Evolutionary conservation across 2,329 filamentous ascomycete genomes (phyloP), one percentile per base, ranked within the genome.

Genomic region (Purpureocillium lavendulum): DNA sequence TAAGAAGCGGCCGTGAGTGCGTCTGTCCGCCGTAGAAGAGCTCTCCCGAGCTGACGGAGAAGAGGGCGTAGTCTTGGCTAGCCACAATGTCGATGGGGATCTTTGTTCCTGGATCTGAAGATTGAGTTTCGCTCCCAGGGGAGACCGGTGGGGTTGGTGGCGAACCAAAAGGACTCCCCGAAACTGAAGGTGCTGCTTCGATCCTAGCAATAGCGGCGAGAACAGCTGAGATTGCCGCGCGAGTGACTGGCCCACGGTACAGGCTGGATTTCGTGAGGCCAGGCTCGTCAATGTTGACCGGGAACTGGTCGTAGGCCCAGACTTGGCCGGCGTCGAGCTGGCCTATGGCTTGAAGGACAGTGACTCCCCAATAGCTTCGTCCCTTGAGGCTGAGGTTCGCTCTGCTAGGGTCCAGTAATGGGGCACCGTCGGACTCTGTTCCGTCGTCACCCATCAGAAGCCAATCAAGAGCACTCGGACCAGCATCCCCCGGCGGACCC

Each of bases 271-370:
- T 67, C 24, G 61, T 67, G 26, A 65, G 43, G 14, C 51, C 48
- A 5, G 52, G 46, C 26, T 62, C 58, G 43, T 66, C 61, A 38
- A 67, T 65, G 48, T 65, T 47, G 40, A 66, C 48, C 6, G 53
- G 45, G 43, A 66, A 66, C 41, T 66, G 63, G 30, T 67, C 61
- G 41, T 59, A 67, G 1, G 62, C 62, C 63, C 64, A 67, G 7
- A 67, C 60, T 1, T 62, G 64, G 7, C 64, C 64, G n/a, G 60
- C 61, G 38, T 67, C 64, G 39, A 66, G 60, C 33, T 64, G 52
- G 38, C 59, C 61, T 14, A 60, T 60, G 9, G 64, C 63, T 44
- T 66, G 56, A 7, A 59, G 47, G 14, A 65, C 56, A 3, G 64
- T 65, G 9, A 66, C 54, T 5, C 59, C 63, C 63, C 64, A 67